Evolutionary conservation across 208 protist genomes (phyloP), one percentile per base, ranked within the genome.

Genomic region (Acanthamoeba healyi): DNA sequence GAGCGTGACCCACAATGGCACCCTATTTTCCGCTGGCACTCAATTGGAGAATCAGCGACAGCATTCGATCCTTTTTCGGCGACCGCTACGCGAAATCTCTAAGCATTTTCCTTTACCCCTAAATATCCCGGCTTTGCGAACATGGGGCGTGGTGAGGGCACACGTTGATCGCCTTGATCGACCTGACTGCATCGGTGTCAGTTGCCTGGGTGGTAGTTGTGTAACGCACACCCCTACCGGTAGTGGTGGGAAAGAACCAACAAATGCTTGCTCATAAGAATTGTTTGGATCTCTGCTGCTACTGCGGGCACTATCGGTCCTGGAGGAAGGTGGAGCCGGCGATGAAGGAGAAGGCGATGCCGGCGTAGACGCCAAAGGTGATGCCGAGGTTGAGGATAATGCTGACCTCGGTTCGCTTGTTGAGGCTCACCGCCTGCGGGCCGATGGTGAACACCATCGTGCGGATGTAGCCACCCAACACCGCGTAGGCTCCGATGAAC

Each of bases 401-500:
- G 54, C 84, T 91, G 14, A 91, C 84, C 38, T 91, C 51, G 19
- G 84, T 58, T 2, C 84, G 46, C 40, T 67, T 91, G 54, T 91
- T 42, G 29, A 91, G 84, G n/a, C 36, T 51, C 54, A 91, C 84
- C 12, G 54, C 84, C 54, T 91, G 84, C 40, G 84, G 84, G 10
- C 84, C 84, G 34, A 91, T 91, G 12, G 54, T 91, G 84, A 91
- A 91, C 54, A 91, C 84, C 29, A 91, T 26, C 54, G 84, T 91
- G 42, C 84, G 42, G 29, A 70, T 91, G 51, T 91, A 91, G 36
- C 84, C 84, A 14, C 84, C 84, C 49, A 91, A 24, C 36, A 91
- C 54, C 7, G 54, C 84, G 29, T 72, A 91, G 46, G 40, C 51
- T 5, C 36, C 84, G 36, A 91, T 67, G 26, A 91, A 70, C 56